Conservation (phyloP, 352 stramenopile species). For the Pythium phragmiticola region DNA sequence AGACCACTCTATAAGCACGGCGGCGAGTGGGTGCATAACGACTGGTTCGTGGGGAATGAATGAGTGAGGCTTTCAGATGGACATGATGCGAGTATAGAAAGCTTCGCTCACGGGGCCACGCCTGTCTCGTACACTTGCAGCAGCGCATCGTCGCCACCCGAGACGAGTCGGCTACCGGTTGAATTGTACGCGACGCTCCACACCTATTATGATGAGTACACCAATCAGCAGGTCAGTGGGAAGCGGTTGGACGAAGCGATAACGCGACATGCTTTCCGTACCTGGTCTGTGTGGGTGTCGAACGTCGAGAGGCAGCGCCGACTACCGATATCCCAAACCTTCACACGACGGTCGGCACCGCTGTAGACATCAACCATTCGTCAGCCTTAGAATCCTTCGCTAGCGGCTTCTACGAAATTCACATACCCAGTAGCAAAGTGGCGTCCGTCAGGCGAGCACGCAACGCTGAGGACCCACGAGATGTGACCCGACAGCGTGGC, state of each 20-base stretch:
- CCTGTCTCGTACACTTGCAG: constrained; percentile 89
- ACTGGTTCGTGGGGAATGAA: background rate
- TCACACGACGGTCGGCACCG: constrained; percentile 87
- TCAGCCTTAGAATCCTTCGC: constrained; percentile 3
- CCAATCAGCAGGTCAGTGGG: background rate
- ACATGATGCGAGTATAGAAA: background rate
- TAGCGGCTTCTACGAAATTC: background rate
- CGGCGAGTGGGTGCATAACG: background rate
- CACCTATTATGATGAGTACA: constrained; percentile 40
- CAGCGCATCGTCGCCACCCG: constrained; percentile 85
- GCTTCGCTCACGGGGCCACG: constrained; percentile 19
- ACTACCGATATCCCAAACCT: constrained; percentile 90
- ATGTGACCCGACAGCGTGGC: constrained; percentile 87
- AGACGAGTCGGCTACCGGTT: constrained; percentile 81
- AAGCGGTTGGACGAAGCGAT: background rate
- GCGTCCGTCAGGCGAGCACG: constrained; percentile 74
- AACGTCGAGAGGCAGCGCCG: constrained; percentile 89
- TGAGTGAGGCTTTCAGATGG: background rate
- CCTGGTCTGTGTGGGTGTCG: constrained; percentile 89
- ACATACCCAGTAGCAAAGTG: constrained; percentile 85
- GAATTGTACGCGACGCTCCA: constrained; percentile 92
- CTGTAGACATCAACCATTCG: constrained; percentile 26
- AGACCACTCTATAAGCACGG: background rate
- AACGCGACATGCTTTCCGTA: constrained; percentile 19
- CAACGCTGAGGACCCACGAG: constrained; percentile 87